Evolutionary conservation across 2,329 filamentous ascomycete genomes (phyloP).

Genomic region (Cladophialophora carrionii): DNA sequence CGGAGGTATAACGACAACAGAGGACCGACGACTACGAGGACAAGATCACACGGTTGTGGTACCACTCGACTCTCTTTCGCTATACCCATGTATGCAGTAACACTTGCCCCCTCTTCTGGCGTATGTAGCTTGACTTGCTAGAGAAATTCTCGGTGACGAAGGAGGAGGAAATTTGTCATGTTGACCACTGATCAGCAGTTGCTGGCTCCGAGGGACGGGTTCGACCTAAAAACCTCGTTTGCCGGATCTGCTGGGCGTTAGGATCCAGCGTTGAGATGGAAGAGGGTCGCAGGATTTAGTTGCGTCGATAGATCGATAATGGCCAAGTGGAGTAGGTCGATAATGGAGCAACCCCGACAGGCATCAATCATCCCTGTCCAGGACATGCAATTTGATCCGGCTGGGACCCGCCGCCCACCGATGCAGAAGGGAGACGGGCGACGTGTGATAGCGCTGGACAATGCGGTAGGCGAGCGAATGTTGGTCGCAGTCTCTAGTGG

Average conservation of each 20-base stretch:
- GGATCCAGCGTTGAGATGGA: constrained; percentile 10
- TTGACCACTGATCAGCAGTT: background rate
- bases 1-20: constrained; percentile 6
- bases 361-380: background rate
- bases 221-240: background rate
- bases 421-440: background rate
- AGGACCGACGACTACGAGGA: background rate
- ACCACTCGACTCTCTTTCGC: background rate
- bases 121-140: background rate
- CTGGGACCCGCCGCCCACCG: background rate
- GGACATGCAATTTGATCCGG: background rate
- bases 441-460: background rate
- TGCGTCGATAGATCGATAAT: constrained; percentile 21
- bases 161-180: background rate
- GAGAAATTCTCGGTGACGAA: background rate
- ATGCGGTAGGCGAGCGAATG: background rate
- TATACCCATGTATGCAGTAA: background rate
- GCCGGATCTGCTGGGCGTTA: background rate
- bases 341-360: constrained; percentile 4
- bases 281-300: constrained; percentile 14
- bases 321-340: constrained; percentile 23
- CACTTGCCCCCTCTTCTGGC: background rate
- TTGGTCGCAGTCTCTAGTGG: background rate
- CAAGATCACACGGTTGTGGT: background rate
- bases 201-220: background rate